A percentile compares a stretch with the other conserved stretches of the same genome.
These are phyloP conservation scores for Phytopythium cucurbitacearum DNA, from an alignment of 352 stramenopile genomes.

Conservation along the genomic window DNA sequence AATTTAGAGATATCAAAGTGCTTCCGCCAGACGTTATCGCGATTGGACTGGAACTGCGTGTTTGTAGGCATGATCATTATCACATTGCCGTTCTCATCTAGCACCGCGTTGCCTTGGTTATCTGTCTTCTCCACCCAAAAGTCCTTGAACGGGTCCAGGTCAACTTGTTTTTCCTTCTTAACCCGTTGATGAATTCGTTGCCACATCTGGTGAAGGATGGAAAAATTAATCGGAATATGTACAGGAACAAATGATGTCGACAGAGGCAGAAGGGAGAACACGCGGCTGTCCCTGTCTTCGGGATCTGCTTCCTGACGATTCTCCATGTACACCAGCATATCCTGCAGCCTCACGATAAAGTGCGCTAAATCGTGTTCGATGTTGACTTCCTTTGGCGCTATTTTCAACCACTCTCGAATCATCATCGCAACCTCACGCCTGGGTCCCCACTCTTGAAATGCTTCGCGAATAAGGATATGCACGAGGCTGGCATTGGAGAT, in stretches of 20 bases:
- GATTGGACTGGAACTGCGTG: background rate
- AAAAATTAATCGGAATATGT: background rate
- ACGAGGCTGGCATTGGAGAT: background rate
- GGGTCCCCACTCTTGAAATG: background rate
- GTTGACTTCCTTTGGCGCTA: background rate
- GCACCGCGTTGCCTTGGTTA: no score
- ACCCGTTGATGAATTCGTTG: background rate
- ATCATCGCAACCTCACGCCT: background rate
- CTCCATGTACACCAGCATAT: background rate
- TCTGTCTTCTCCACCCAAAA: background rate
- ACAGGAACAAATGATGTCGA: conserved; percentile 1
- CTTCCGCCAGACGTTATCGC: background rate
- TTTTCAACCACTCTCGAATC: background rate
- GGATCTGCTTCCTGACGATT: background rate
- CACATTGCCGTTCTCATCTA: background rate
- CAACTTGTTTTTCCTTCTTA: background rate
- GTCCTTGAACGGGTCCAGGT: conserved; percentile 1
- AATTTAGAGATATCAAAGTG: conserved; percentile 1
- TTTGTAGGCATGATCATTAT: background rate
- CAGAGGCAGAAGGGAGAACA: conserved; percentile 1
- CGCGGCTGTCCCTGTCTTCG: background rate
- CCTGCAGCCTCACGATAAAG: background rate
- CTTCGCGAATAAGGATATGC: background rate
- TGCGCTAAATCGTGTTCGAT: background rate
- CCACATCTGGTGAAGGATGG: background rate